Evolutionary conservation across 1,284 basidiomycete genomes (phyloP).

Genomic region (Cronartium quercuum): DNA sequence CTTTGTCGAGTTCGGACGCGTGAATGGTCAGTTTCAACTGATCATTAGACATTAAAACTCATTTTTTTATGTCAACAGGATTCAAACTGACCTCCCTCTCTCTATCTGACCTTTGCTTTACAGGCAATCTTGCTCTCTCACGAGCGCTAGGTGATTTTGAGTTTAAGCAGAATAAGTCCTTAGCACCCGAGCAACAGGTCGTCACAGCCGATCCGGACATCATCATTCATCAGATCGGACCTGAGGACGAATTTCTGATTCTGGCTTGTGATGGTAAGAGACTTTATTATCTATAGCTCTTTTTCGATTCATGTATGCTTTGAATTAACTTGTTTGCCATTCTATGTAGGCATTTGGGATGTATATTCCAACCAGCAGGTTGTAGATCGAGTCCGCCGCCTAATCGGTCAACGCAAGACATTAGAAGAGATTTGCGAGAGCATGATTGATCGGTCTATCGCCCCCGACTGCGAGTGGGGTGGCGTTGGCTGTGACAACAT

Average conservation of each 20-base stretch:
- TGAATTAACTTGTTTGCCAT: not conserved
- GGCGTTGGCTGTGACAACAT: conserved; percentile 99
- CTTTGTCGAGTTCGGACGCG: conserved; percentile 92
- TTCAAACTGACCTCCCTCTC: conserved; percentile 12
- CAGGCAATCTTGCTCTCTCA: conserved; percentile 91
- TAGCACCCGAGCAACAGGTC: conserved; percentile 82
- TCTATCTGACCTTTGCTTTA: conserved; percentile 5
- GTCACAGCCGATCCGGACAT: conserved; percentile 95
- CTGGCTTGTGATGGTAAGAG: conserved; percentile 87
- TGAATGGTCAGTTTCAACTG: conserved; percentile 66
- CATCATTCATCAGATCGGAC: conserved; percentile 67
- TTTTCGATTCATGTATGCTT: not conserved
- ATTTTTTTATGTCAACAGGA: not conserved
- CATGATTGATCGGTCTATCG: conserved; percentile 87
- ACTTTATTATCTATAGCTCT: not conserved
- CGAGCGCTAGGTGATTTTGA: conserved; percentile 96
- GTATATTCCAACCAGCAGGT: conserved; percentile 89
- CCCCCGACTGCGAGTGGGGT: conserved; percentile 84
- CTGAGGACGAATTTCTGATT: conserved; percentile 92
- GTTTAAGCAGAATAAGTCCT: conserved; percentile 85
- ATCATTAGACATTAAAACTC: not conserved
- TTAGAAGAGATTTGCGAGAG: conserved; percentile 77
- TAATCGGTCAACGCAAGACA: conserved; percentile 72
- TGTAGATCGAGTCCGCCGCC: conserved; percentile 77
- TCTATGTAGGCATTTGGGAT: conserved; percentile 84